Evolutionary conservation across 352 stramenopile species (phyloP).

Genomic region (Plasmopara viticola): DNA sequence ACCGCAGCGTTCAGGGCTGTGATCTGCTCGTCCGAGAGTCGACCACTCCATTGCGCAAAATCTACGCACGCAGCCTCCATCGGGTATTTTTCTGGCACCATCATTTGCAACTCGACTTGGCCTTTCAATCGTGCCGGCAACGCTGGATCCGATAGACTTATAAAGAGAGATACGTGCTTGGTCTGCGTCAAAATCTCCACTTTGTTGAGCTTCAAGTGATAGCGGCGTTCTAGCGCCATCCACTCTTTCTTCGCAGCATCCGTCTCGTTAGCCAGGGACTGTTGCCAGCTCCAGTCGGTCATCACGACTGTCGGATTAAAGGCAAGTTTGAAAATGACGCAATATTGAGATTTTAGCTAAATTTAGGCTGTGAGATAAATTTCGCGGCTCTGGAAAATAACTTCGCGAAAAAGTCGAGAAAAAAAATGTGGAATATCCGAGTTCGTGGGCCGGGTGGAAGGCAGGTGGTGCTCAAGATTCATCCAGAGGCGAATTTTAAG

Average conservation of each 20-base stretch:
- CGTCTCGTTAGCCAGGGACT: conserved; percentile 23
- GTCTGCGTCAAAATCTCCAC: conserved; percentile 13
- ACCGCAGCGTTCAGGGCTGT: conserved; percentile 31
- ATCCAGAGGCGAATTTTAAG: conserved; percentile 29
- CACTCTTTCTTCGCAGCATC: conserved; percentile 48
- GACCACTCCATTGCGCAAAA: conserved; percentile 43
- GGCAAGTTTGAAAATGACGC: background rate
- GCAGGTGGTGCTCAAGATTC: conserved; percentile 43
- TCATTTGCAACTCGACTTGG: conserved; percentile 49
- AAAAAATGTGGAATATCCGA: conserved; percentile 55
- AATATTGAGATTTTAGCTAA: background rate
- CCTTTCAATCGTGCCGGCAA: conserved; percentile 44
- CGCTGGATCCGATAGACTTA: conserved; percentile 59
- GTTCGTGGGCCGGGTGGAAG: conserved; percentile 55
- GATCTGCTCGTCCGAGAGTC: conserved; percentile 34
- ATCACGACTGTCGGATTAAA: conserved; percentile 2
- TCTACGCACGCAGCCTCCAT: conserved; percentile 37
- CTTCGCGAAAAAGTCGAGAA: background rate
- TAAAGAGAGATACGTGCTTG: conserved; percentile 33
- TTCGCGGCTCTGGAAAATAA: background rate
- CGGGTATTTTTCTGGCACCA: conserved; percentile 50
- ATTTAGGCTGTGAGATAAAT: conserved; percentile 3
- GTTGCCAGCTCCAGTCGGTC: conserved; percentile 21
- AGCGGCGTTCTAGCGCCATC: conserved; percentile 57
- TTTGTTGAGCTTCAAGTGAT: conserved; percentile 35